A percentile compares a stretch with the other conserved stretches of the same genome.
phyloP scores from a whole-genome alignment of 129 eudicot genomes.

The Silybum marianum region DNA sequence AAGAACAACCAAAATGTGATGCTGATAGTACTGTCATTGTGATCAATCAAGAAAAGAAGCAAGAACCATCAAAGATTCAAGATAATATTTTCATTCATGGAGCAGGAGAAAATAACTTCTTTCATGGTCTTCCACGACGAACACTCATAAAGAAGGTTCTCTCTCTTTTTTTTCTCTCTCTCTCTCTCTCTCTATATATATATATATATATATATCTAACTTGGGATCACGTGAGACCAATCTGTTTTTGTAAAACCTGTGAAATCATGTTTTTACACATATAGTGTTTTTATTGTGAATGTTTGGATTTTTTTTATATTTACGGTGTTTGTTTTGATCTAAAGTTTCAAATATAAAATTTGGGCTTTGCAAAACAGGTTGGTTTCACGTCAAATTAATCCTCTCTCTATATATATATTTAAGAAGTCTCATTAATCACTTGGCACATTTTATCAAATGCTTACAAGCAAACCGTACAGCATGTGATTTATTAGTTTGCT shows the following conservation, averaged over 20 bases:
- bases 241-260: too few species aligned
- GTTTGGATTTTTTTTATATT: too few species aligned
- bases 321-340: too few species aligned
- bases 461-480: not conserved
- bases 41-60: slow-evolving; percentile 9
- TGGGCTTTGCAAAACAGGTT: too few species aligned
- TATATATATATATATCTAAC: not conserved
- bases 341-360: too few species aligned
- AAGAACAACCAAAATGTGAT: slow-evolving; percentile 16
- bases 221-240: too few species aligned
- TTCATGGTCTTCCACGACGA: slow-evolving; percentile 22
- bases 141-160: slow-evolving; percentile 30
- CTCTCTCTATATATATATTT: too few species aligned
- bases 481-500: not conserved
- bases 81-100: slow-evolving; percentile 13
- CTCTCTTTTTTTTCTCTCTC: slow-evolving; percentile 1
- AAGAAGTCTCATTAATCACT: not conserved
- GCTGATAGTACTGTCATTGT: slow-evolving; percentile 2
- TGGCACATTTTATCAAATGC: not conserved
- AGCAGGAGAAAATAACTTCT: slow-evolving; percentile 2
- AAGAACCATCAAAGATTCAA: slow-evolving; percentile 15
- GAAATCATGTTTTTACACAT: too few species aligned
- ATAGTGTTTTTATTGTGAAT: too few species aligned
- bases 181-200: not conserved
- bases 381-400: too few species aligned